Conservation (phyloP, 2,329 filamentous ascomycete species). For the Phialophora expanda region DNA sequence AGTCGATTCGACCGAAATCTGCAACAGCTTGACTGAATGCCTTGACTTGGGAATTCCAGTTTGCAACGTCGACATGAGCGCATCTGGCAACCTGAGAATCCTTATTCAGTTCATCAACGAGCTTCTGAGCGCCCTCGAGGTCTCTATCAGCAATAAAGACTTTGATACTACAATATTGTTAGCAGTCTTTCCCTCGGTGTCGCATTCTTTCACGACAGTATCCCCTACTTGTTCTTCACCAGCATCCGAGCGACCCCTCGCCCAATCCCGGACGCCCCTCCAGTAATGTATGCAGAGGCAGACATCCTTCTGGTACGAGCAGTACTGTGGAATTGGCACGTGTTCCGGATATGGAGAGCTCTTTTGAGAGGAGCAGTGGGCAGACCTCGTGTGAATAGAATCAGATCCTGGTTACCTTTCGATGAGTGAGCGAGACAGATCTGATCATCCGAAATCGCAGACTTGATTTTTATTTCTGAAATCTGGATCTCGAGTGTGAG, state of each 20-base stretch:
- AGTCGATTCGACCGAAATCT: constrained; percentile 47
- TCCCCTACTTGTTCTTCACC: constrained; percentile 35
- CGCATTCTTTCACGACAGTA: no score
- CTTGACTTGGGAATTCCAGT: constrained; percentile 38
- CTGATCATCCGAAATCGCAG: background rate
- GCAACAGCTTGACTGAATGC: constrained; percentile 47
- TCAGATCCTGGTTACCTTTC: background rate
- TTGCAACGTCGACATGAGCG: constrained; percentile 32
- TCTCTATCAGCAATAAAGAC: constrained; percentile 42
- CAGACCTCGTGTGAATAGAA: background rate
- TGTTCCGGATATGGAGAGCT: background rate
- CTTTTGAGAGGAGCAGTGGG: background rate
- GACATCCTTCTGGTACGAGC: constrained; percentile 15
- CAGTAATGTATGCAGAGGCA: constrained; percentile 40
- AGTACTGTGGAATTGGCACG: background rate
- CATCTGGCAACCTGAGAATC: constrained; percentile 24
- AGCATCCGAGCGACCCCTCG: constrained; percentile 40
- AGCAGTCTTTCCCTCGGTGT: background rate
- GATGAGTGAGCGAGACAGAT: background rate
- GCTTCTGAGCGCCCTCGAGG: constrained; percentile 31
- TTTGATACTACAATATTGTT: constrained; percentile 36
- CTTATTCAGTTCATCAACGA: constrained; percentile 36
- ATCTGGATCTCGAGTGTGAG: background rate
- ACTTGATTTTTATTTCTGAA: background rate
- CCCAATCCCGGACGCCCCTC: constrained; percentile 42